A percentile compares a stretch with the other conserved stretches of the same genome.
Evolutionary conservation across 2,329 filamentous ascomycete species (phyloP).

Genomic region (Bipolaris bicolor): DNA sequence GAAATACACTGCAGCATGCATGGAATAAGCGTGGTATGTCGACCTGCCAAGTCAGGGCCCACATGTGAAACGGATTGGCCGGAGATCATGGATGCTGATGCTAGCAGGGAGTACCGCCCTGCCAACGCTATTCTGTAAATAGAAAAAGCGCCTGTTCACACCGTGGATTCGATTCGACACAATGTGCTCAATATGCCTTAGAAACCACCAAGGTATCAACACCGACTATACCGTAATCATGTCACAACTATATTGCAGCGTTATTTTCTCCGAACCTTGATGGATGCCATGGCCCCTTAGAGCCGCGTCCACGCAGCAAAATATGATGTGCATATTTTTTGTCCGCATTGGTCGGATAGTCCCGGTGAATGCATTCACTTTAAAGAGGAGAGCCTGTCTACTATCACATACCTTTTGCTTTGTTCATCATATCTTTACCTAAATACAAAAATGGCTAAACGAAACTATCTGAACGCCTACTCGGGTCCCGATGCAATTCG

Average conservation of each 20-base stretch:
- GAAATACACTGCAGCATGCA: neutral
- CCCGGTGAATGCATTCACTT: neutral
- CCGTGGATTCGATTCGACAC: conserved; percentile 6
- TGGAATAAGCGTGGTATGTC: no score
- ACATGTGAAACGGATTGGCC: neutral
- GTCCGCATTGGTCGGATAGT: neutral
- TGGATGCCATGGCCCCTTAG: conserved; percentile 5
- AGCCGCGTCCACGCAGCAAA: no score
- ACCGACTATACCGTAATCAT: no score
- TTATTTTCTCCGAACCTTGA: neutral
- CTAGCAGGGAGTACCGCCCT: neutral
- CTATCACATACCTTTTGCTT: neutral
- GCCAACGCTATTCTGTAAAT: neutral
- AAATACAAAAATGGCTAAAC: conserved; percentile 13
- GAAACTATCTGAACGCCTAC: conserved; percentile 58
- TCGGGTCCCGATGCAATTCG: conserved; percentile 62
- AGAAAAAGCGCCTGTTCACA: neutral
- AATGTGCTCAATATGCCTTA: conserved; percentile 29
- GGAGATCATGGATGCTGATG: neutral
- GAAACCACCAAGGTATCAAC: neutral
- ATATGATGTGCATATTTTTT: neutral
- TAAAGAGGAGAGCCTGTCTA: conserved; percentile 4
- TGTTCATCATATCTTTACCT: neutral
- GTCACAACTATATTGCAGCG: no score
- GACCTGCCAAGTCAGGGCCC: neutral